phyloP scores from a whole-genome alignment of 2,329 filamentous ascomycete species.

The Chalaropsis ovoidea region DNA sequence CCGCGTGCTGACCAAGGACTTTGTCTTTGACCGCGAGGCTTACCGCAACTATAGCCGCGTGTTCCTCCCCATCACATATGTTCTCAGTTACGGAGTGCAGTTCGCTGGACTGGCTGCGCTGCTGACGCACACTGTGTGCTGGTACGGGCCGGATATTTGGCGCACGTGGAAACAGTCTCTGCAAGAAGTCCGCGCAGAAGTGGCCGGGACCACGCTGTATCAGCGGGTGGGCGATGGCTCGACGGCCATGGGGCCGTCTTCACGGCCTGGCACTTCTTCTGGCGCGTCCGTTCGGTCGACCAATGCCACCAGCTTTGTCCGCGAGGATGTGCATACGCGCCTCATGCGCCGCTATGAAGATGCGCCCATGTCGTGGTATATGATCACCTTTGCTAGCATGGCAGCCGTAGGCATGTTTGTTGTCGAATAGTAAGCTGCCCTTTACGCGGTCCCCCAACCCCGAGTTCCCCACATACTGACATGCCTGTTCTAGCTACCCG shows the following conservation, averaged over 20 bases:
- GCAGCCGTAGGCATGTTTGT: constrained; percentile 69
- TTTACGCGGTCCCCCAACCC: constrained; percentile 23
- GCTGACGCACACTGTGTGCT: constrained; percentile 69
- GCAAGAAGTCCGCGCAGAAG: constrained; percentile 46
- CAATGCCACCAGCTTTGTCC: constrained; percentile 29
- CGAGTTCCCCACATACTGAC: background rate
- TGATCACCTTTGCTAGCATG: constrained; percentile 66
- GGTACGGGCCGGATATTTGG: constrained; percentile 77
- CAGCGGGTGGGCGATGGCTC: constrained; percentile 37
- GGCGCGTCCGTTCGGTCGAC: constrained; percentile 26
- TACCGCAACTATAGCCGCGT: constrained; percentile 76
- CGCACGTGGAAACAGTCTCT: constrained; percentile 62
- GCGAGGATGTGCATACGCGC: constrained; percentile 74
- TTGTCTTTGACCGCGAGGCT: constrained; percentile 64
- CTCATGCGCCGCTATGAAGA: constrained; percentile 76
- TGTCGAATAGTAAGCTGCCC: constrained; percentile 59
- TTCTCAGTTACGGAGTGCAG: constrained; percentile 75
- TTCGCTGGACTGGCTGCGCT: constrained; percentile 74
- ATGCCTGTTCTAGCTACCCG: constrained; percentile 51
- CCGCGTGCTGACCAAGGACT: constrained; percentile 66
- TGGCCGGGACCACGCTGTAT: constrained; percentile 41
- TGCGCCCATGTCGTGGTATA: constrained; percentile 72
- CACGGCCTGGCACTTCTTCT: constrained; percentile 18
- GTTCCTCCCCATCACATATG: constrained; percentile 78
- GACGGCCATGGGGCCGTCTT: constrained; percentile 14